phyloP scores from a whole-genome alignment of 768 basidiomycete genomes.

The Lactifluus rugatus region DNA sequence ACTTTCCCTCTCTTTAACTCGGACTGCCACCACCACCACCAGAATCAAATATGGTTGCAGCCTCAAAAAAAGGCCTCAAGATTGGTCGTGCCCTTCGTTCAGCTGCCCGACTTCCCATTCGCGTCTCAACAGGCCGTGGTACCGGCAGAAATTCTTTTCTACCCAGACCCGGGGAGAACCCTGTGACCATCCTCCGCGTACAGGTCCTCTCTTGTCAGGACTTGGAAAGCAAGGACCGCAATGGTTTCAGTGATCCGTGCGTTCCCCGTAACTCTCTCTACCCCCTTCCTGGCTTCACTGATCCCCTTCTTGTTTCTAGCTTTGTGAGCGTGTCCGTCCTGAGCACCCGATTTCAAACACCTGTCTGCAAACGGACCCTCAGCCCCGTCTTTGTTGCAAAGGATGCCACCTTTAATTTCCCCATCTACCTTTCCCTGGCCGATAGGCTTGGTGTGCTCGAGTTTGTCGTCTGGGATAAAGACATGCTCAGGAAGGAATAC shows the following conservation, averaged over 20 bases:
- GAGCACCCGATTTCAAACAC: slow-evolving; percentile 54
- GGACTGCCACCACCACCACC: not conserved
- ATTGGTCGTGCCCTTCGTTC: slow-evolving; percentile 51
- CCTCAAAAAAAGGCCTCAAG: slow-evolving; percentile 36
- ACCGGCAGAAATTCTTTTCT: slow-evolving; percentile 30
- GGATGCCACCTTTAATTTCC: slow-evolving; percentile 84
- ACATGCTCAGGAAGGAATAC: slow-evolving; percentile 84
- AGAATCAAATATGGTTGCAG: slow-evolving; percentile 4
- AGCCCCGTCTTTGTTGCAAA: slow-evolving; percentile 58
- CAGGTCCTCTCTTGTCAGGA: slow-evolving; percentile 58
- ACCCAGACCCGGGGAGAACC: slow-evolving; percentile 51
- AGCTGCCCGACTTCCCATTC: slow-evolving; percentile 45
- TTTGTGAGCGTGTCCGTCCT: slow-evolving; percentile 62
- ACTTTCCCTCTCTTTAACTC: too few relatives aligned
- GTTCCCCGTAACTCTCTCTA: slow-evolving; percentile 25
- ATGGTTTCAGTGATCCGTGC: slow-evolving; percentile 70
- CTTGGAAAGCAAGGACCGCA: slow-evolving; percentile 54
- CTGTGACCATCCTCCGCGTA: slow-evolving; percentile 55
- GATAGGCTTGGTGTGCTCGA: slow-evolving; percentile 69
- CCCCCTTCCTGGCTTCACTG: not conserved
- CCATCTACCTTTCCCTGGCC: slow-evolving; percentile 67
- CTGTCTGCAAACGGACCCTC: slow-evolving; percentile 61
- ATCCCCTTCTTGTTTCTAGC: slow-evolving; percentile 28
- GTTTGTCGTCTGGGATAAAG: slow-evolving; percentile 90
- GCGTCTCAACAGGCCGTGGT: slow-evolving; percentile 34